Percentiles rank a stretch among this genome's conserved stretches.
Conservation (phyloP, 1,284 basidiomycete species). For the Austroboletus olivaceoglutinosus region DNA sequence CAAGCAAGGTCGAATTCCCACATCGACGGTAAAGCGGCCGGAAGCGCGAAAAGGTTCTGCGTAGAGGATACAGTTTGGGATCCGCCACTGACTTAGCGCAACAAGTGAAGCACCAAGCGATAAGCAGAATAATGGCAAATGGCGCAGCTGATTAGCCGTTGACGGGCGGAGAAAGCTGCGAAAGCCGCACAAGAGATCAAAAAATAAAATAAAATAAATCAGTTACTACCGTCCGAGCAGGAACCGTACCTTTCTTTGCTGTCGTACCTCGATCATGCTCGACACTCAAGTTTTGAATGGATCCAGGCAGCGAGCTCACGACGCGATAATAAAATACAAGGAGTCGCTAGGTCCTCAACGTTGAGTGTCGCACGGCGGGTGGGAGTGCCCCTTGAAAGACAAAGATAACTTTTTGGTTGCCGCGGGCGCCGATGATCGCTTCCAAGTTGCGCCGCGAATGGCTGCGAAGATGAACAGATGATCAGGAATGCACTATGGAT, state of each 20-base stretch:
- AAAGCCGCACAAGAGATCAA: background rate
- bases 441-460: background rate
- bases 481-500: too few relatives aligned
- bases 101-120: conserved; percentile 1
- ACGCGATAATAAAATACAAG: conserved; percentile 16
- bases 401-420: background rate
- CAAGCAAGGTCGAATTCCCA: conserved; percentile 7
- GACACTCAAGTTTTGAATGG: background rate
- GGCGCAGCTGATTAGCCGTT: background rate
- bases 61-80: background rate
- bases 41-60: conserved; percentile 4
- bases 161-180: background rate
- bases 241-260: background rate
- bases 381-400: background rate
- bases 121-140: background rate
- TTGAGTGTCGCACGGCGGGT: background rate
- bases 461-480: too few relatives aligned
- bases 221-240: background rate
- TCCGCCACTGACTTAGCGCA: background rate
- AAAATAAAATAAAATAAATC: background rate
- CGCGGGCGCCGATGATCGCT: background rate
- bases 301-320: conserved; percentile 2
- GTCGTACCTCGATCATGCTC: background rate
- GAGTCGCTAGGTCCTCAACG: conserved; percentile 5
- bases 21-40: conserved; percentile 10